phyloP scores from a whole-genome alignment of 2,329 filamentous ascomycete genomes.

The Lizonia empirigonia region DNA sequence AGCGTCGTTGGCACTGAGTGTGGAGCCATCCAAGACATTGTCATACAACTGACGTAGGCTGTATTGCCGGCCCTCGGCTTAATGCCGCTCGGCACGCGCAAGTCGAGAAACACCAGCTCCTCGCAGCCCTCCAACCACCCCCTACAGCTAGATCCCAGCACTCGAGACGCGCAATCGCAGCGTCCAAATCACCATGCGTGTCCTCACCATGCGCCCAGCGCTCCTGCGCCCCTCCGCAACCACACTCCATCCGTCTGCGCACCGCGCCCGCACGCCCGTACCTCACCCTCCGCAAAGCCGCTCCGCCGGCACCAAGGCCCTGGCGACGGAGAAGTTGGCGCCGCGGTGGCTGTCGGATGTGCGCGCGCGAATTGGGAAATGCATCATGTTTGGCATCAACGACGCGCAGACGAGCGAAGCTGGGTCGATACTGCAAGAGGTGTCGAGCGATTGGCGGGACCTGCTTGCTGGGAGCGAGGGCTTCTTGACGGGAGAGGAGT shows the following conservation, averaged over 20 bases:
- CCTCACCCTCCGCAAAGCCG: constrained; percentile 4
- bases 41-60: constrained; percentile 25
- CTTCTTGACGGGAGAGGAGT: constrained; percentile 68
- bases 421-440: constrained; percentile 61
- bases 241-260: constrained; percentile 3
- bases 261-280: constrained; percentile 2
- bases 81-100: constrained; percentile 13
- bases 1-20: neutral
- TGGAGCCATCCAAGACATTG: too few relatives aligned
- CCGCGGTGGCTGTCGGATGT: constrained; percentile 74
- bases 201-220: constrained; percentile 19
- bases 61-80: constrained; percentile 21
- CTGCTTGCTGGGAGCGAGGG: constrained; percentile 76
- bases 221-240: constrained; percentile 16
- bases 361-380: constrained; percentile 71
- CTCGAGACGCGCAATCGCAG: neutral
- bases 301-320: constrained; percentile 15
- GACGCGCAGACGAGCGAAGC: constrained; percentile 63
- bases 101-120: neutral
- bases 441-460: constrained; percentile 72
- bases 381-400: constrained; percentile 74
- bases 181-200: constrained; percentile 21
- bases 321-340: constrained; percentile 44
- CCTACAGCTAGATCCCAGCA: too few relatives aligned
- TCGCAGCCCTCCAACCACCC: too few relatives aligned